Evolutionary conservation across 257 asterid genomes (phyloP).

Genomic region (Scutellaria minor): DNA sequence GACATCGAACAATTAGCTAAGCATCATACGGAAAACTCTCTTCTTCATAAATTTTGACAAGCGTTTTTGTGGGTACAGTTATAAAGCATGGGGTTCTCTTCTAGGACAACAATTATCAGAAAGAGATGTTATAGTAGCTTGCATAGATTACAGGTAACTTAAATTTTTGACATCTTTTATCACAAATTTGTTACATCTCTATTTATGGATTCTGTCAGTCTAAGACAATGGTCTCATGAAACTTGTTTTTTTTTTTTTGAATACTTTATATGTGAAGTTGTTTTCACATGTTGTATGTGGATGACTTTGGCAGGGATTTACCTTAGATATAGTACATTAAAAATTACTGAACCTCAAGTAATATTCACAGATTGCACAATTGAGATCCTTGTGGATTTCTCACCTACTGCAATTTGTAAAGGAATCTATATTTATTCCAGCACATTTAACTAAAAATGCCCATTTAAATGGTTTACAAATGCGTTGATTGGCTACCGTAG

Average conservation of each 20-base stretch:
- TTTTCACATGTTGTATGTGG: conserved; percentile 10
- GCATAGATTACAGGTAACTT: conserved; percentile 92
- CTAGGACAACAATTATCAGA: conserved; percentile 89
- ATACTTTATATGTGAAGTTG: background rate
- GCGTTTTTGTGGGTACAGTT: conserved; percentile 52
- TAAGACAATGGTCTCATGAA: background rate
- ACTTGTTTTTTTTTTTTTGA: background rate
- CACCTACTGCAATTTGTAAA: no score
- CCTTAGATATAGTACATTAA: background rate
- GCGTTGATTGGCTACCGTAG: background rate
- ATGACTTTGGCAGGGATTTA: background rate
- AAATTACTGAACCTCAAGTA: background rate
- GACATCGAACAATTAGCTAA: background rate
- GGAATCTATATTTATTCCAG: no score
- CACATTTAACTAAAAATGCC: no score
- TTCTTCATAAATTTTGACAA: conserved; percentile 28
- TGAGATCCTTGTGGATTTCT: background rate
- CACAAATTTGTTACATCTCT: conserved; percentile 23
- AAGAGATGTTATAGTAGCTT: conserved; percentile 94
- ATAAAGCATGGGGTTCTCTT: conserved; percentile 99
- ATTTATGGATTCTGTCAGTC: conserved; percentile 9
- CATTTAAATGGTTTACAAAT: no score
- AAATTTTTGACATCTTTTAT: background rate
- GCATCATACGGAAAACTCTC: background rate
- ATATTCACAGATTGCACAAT: background rate